phyloP scores from a whole-genome alignment of 495 filamentous ascomycete genomes.

The Durotheca rogersii region DNA sequence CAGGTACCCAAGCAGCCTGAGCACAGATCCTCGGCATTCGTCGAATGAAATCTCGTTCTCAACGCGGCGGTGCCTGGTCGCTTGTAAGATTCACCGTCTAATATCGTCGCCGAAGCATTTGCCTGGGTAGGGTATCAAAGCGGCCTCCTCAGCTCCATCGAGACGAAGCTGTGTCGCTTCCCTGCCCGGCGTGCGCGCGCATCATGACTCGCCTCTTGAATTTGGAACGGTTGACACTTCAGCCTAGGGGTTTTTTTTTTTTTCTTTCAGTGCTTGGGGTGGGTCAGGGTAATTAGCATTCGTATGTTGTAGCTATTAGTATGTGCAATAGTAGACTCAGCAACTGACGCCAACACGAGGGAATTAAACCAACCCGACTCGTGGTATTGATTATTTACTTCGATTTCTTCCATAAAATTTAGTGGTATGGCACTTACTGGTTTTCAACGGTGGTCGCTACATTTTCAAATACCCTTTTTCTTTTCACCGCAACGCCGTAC shows the following conservation, averaged over 20 bases:
- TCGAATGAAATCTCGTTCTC: constrained; percentile 13
- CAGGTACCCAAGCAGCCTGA: constrained; percentile 9
- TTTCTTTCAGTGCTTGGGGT: constrained; percentile 12
- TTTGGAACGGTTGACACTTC: constrained; percentile 19
- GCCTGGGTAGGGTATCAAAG: too few species aligned
- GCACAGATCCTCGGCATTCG: constrained; percentile 14
- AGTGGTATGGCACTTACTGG: too few species aligned
- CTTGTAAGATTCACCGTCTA: constrained; percentile 1
- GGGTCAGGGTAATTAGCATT: too few species aligned
- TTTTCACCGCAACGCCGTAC: constrained; percentile 24
- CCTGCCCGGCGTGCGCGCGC: too few species aligned
- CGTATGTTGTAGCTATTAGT: too few species aligned
- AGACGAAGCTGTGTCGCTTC: constrained; percentile 3
- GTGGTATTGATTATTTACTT: constrained; percentile 7
- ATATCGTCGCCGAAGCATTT: neutral
- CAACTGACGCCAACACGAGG: constrained; percentile 10
- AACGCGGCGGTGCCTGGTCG: constrained; percentile 12
- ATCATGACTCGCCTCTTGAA: constrained; percentile 11
- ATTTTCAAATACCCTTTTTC: neutral
- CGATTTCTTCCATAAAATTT: constrained; percentile 2
- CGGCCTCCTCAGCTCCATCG: constrained; percentile 20
- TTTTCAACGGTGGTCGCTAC: too few species aligned
- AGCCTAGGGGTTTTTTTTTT: constrained; percentile 6
- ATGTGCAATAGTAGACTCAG: too few species aligned
- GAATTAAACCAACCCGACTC: neutral